Base-by-base conservation (phyloP, 352 stramenopile genomes). In the Saprolegnia diclina region DNA sequence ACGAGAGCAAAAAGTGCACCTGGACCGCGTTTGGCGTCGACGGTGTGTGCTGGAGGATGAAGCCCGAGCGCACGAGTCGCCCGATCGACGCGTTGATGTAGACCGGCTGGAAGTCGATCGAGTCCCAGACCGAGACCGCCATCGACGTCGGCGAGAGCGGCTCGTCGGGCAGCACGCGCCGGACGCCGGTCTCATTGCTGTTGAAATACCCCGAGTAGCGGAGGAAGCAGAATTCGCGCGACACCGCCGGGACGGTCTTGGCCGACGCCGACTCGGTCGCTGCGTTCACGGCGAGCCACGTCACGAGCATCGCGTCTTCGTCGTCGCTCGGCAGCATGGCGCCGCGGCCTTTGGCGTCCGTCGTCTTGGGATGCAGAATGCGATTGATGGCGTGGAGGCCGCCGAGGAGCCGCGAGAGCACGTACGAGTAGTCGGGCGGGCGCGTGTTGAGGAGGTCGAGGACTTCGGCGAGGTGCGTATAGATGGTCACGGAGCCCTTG, bases 171-270 rank as follows among this genome's bases (percentile, higher is more conserved):
- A 69, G 35, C 5, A 69, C 63, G 38, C 63, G 63, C 35, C 21
- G 42, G 18, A 37, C 14, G 37, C 37, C 22, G 13, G 29, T n/a
- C 7, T 65, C 63, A 11, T 32, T 24, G 32, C 21, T 6, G 42
- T 24, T 69, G 21, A 69, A 69, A 45, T 69, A 69, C 13, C 63
- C 63, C 14, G 29, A 50, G 48, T 69, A 69, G 26, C 63, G 63
- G 21, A 69, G 50, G 37, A 62, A 69, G 63, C 63, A 69, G 37
- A 40, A 69, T 52, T 69, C 63, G 19, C 63, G 48, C 19, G 63
- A 61, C 37, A 69, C 61, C 32, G 32, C 10, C 24, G 52, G 52
- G 1, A 59, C 11, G 3, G 42, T n/a, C 11, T 59, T 59, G 11
- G 52, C 11, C 35, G 52, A 59, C 35, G 52, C 42, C 44, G 54